These are phyloP conservation scores for Phaeolepiota aurea DNA, from an alignment of 768 basidiomycete genomes.

Conservation along the genomic window DNA sequence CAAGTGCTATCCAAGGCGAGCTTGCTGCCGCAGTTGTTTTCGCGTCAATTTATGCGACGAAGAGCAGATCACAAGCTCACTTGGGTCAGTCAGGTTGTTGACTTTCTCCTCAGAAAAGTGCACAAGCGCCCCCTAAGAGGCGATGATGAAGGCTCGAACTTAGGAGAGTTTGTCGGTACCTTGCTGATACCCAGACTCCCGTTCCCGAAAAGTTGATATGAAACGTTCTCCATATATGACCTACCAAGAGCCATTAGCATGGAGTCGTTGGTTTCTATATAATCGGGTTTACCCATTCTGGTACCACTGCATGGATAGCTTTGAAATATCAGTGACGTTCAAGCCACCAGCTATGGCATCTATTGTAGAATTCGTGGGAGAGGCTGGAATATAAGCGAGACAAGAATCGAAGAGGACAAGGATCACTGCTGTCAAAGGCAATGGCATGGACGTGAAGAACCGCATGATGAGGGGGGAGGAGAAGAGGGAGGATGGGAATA, in stretches of 20 bases:
- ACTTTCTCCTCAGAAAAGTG: conserved; percentile 68
- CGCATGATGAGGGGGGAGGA: too few relatives aligned
- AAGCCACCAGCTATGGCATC: conserved; percentile 30
- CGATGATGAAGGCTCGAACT: too few relatives aligned
- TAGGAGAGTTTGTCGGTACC: too few relatives aligned
- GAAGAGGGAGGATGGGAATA: too few relatives aligned
- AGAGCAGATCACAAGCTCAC: conserved; percentile 12
- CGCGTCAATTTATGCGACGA: background rate
- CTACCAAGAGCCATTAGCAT: conserved; percentile 19
- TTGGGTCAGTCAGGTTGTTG: conserved; percentile 38
- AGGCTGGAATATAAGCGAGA: conserved; percentile 65
- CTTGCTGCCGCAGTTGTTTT: conserved; percentile 29
- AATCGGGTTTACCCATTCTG: conserved; percentile 32
- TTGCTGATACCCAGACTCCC: conserved; percentile 43
- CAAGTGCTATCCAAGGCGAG: conserved; percentile 89
- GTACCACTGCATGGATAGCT: conserved; percentile 55
- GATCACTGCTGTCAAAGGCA: too few relatives aligned
- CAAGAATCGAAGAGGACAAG: background rate
- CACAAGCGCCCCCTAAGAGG: conserved; percentile 75
- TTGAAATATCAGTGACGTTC: conserved; percentile 50
- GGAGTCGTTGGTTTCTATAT: background rate
- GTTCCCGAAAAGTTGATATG: conserved; percentile 49
- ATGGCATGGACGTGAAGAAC: too few relatives aligned
- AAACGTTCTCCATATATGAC: conserved; percentile 45
- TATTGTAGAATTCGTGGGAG: conserved; percentile 57